Evolutionary conservation across 1,284 basidiomycete genomes (phyloP).

Genomic region (Meira miltonrushii): DNA sequence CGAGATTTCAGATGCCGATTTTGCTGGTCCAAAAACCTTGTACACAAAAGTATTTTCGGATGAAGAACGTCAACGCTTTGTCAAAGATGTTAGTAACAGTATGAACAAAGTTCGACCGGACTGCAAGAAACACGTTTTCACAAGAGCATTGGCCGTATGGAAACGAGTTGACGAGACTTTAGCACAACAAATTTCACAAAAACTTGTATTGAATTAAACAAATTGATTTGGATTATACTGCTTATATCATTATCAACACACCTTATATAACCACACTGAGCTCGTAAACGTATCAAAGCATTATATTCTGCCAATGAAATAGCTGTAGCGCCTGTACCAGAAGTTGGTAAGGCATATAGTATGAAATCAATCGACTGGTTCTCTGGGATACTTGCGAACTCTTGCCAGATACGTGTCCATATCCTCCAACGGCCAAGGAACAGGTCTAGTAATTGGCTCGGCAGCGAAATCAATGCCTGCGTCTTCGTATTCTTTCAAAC

Average conservation of each 20-base stretch:
- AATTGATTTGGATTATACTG: too few species aligned
- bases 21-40: constrained; percentile 77
- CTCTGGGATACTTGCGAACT: not conserved
- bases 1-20: constrained; percentile 65
- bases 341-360: too few species aligned
- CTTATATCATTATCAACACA: too few species aligned
- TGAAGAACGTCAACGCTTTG: constrained; percentile 20
- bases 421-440: not conserved
- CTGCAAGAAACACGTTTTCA: constrained; percentile 18
- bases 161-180: constrained; percentile 31
- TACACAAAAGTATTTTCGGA: constrained; percentile 74
- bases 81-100: constrained; percentile 27
- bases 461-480: not conserved
- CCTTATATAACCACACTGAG: too few species aligned
- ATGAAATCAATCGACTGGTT: constrained; percentile 13
- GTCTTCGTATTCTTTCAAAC: constrained; percentile 3
- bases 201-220: constrained; percentile 11
- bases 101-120: constrained; percentile 16
- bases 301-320: too few species aligned
- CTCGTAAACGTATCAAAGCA: too few species aligned
- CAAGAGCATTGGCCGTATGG: constrained; percentile 27
- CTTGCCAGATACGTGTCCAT: not conserved
- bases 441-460: constrained; percentile 3
- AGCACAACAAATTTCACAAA: constrained; percentile 27
- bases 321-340: too few species aligned